Base-by-base conservation (phyloP, 192 early-diverging fungal species). In the Linnemannia exigua region DNA sequence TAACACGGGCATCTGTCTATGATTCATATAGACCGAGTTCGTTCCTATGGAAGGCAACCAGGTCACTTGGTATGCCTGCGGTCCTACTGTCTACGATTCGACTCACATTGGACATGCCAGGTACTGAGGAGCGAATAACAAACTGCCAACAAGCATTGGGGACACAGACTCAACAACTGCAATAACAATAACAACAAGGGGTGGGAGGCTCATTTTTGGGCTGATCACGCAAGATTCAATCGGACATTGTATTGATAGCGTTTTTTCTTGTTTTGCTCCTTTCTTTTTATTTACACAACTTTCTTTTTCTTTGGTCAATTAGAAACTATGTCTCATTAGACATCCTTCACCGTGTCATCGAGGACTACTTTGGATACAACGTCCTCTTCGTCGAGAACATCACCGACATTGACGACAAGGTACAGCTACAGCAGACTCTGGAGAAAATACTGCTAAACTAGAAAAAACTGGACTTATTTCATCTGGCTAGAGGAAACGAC, bases 351-450 rank as follows among this genome's bases (percentile, higher is more conserved):
- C 94, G 98, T 66, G 94, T 99, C 68, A 88, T 99, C 87, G 94
- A 96, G 80, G 97, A 99, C 77, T 99, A 98, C 88, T 97, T 99
- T 83, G 92, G 92, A 71, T 99, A 98, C 88, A 95, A 99, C 72
- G 95, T 99, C 58, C 89, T 93, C 52, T 95, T 96, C 88, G 97
- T 99, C 33, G 97, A 98, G 92, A 99, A 99, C 87, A 95, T 99
- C 66, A 99, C 98, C 38, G 98, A 99, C 82, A 96, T 99, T 84
- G 98, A 99, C 86, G 98, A 99, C 86, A 99, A 99, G 87, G 90
- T 90, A 87, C n/a, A 20, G 16, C 5, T 15, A 51, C 48, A 33
- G 5, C 51, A 33, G 25, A 31, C 16, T 69, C 28, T 14, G 58
- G 14, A 70, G 50, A 66, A 47, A 15, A 28, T 11, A 35, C 35